phyloP scores from a whole-genome alignment of 345 rosid species.

The Euphorbia lathyris region DNA sequence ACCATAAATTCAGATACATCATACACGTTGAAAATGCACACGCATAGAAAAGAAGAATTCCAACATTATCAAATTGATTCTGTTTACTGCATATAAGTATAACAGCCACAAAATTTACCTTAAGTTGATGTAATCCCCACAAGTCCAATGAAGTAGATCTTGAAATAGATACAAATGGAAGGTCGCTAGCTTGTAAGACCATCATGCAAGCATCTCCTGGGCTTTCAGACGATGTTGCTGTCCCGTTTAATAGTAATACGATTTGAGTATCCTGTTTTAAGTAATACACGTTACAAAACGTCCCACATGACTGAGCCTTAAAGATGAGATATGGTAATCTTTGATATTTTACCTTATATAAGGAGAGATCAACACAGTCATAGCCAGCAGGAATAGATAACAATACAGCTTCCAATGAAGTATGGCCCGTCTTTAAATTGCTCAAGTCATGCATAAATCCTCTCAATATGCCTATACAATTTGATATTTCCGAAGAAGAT shows the following conservation, averaged over 20 bases:
- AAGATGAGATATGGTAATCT: not conserved
- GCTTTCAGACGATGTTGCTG: conserved; percentile 41
- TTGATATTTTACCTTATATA: conserved; percentile 65
- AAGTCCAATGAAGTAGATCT: conserved; percentile 35
- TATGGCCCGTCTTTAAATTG: conserved; percentile 34
- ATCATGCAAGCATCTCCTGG: conserved; percentile 81
- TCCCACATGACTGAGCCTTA: not conserved
- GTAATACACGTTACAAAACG: conserved; percentile 12
- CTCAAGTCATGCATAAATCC: conserved; percentile 43
- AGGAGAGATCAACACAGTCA: conserved; percentile 66
- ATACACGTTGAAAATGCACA: not conserved
- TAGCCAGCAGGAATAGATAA: conserved; percentile 61
- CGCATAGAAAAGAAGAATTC: not conserved
- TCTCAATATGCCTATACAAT: conserved; percentile 58
- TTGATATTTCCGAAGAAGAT: conserved; percentile 40
- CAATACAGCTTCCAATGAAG: conserved; percentile 59
- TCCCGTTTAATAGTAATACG: conserved; percentile 58
- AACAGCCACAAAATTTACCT: conserved; percentile 41
- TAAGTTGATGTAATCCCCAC: conserved; percentile 58
- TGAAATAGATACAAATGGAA: conserved; percentile 58
- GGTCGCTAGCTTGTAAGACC: conserved; percentile 62
- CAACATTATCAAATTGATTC: not conserved
- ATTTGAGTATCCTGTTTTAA: conserved; percentile 62
- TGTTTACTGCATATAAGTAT: not conserved
- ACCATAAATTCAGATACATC: not conserved